Evolutionary conservation across 2,329 filamentous ascomycete genomes (phyloP).

Genomic region (Colletotrichum caudatum): DNA sequence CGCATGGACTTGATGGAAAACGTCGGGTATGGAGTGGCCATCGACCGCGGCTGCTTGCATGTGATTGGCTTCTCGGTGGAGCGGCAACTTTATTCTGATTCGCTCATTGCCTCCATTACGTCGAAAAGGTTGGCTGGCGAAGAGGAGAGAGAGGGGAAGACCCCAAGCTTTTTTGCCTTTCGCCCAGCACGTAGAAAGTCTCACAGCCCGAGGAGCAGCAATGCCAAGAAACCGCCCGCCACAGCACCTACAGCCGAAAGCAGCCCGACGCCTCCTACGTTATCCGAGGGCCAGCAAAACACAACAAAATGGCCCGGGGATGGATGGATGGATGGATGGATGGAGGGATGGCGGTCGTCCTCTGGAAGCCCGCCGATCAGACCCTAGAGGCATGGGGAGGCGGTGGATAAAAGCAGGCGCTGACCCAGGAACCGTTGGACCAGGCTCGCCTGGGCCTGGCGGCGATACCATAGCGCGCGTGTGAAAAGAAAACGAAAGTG

Average conservation of each 20-base stretch:
- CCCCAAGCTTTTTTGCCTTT: neutral
- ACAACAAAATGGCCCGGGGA: neutral
- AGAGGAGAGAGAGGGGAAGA: neutral
- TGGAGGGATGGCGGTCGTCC: neutral
- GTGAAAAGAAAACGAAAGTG: slow-evolving; percentile 7
- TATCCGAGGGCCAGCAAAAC: slow-evolving; percentile 19
- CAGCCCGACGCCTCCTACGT: slow-evolving; percentile 28
- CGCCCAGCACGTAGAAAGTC: neutral
- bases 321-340: too few species aligned
- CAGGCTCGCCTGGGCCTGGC: slow-evolving; percentile 17
- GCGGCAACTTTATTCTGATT: slow-evolving; percentile 2
- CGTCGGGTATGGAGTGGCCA: slow-evolving; percentile 22
- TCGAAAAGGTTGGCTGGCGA: slow-evolving; percentile 11
- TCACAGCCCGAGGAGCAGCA: slow-evolving; percentile 1
- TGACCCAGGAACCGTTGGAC: slow-evolving; percentile 26
- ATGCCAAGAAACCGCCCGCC: neutral
- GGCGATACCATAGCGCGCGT: neutral
- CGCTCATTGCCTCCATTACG: neutral
- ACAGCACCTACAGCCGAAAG: slow-evolving; percentile 8
- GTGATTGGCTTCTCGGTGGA: slow-evolving; percentile 39
- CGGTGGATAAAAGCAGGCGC: slow-evolving; percentile 23
- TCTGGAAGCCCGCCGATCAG: slow-evolving; percentile 37
- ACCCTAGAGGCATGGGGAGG: slow-evolving; percentile 17
- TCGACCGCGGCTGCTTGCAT: slow-evolving; percentile 24
- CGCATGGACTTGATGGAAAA: slow-evolving; percentile 26